A percentile compares a stretch with the other conserved stretches of the same genome.
Evolutionary conservation across 83 land plant species (phyloP).

Genomic region (Thuja plicata): DNA sequence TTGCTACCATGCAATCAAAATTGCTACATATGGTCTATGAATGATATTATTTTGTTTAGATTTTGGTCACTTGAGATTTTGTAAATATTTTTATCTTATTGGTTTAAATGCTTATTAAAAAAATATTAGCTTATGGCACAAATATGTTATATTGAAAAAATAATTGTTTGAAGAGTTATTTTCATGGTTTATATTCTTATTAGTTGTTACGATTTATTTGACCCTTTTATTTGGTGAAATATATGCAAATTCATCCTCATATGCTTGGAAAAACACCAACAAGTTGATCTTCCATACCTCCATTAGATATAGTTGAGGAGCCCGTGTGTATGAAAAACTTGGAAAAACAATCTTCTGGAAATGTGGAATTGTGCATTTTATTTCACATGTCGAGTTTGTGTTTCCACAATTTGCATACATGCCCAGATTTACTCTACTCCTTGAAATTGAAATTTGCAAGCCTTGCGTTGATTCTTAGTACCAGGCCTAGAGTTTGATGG

Average conservation of each 20-base stretch:
- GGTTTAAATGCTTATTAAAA: background rate
- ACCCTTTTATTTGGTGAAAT: background rate
- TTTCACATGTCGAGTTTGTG: too few species aligned
- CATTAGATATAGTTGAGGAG: constrained; percentile 33
- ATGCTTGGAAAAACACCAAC: constrained; percentile 61
- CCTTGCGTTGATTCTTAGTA: too few species aligned
- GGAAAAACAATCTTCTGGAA: too few species aligned
- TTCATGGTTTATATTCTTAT: background rate
- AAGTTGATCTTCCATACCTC: constrained; percentile 43
- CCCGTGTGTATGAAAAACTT: constrained; percentile 36
- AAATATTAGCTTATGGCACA: background rate
- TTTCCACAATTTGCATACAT: too few species aligned
- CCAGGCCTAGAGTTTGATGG: too few species aligned
- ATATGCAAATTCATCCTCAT: constrained; percentile 50
- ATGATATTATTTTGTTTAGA: constrained; percentile 21
- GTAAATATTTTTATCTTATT: background rate
- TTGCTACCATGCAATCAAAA: constrained; percentile 51
- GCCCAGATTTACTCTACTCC: too few species aligned
- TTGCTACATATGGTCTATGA: constrained; percentile 59
- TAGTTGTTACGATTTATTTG: background rate
- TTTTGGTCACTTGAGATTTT: background rate
- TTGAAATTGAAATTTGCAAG: too few species aligned
- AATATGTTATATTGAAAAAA: background rate
- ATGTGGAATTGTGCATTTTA: too few species aligned
- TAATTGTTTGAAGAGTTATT: background rate